These are phyloP conservation scores for Yamadazyma kitorensis DNA, from an alignment of 805 yeast genomes.

Conservation along the genomic window DNA sequence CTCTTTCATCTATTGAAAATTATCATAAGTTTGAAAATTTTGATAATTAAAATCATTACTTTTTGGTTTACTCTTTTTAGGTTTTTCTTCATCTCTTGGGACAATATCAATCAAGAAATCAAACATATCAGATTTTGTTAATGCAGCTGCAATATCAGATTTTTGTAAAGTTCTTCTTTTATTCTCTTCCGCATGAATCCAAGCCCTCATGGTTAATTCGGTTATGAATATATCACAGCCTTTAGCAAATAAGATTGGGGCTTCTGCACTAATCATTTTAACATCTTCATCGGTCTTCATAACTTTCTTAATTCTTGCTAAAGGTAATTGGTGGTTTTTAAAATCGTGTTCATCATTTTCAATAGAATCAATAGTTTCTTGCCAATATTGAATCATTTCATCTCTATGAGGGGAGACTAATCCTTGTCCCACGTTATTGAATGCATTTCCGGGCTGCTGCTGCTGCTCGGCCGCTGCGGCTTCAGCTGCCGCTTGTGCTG, in stretches of 20 bases:
- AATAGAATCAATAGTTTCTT: conserved; percentile 85
- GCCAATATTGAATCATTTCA: conserved; percentile 96
- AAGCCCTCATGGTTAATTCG: conserved; percentile 96
- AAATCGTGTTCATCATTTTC: conserved; percentile 89
- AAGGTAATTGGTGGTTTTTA: conserved; percentile 89
- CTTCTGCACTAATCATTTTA: conserved; percentile 96
- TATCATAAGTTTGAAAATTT: conserved; percentile 8
- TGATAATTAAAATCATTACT: conserved; percentile 7
- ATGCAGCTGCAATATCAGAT: conserved; percentile 91
- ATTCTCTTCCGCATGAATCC: conserved; percentile 98
- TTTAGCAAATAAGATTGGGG: conserved; percentile 94
- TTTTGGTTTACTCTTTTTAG: conserved; percentile 30
- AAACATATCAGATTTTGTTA: conserved; percentile 94
- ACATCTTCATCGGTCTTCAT: conserved; percentile 98
- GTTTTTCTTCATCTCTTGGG: conserved; percentile 80
- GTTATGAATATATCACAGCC: conserved; percentile 98
- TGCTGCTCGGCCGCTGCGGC: conserved; percentile 46
- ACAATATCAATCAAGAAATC: conserved; percentile 95
- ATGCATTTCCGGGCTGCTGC: conserved; percentile 60
- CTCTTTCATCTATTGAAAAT: conserved; percentile 6
- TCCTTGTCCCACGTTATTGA: conserved; percentile 91
- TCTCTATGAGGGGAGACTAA: conserved; percentile 77
- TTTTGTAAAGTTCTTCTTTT: conserved; percentile 93
- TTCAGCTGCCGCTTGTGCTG: conserved; percentile 46
- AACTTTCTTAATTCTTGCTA: conserved; percentile 94